These are phyloP conservation scores for Tolypocladium sp. DNA, from an alignment of 2,329 filamentous ascomycete species.

Conservation along the genomic window DNA sequence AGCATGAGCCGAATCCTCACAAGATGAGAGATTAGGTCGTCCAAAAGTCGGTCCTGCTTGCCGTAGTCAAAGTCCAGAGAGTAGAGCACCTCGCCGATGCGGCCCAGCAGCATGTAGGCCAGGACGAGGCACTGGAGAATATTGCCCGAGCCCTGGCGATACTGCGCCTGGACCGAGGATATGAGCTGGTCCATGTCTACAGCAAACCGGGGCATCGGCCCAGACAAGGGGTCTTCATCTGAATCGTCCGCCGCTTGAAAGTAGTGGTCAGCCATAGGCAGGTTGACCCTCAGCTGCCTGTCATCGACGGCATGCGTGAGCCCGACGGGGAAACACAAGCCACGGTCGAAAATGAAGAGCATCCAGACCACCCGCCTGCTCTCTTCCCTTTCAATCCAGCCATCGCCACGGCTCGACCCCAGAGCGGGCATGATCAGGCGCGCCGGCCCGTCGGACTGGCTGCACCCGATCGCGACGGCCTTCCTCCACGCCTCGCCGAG, in stretches of 20 bases:
- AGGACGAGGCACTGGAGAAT: slow-evolving; percentile 12
- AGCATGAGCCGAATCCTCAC: slow-evolving; percentile 12
- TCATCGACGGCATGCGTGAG: slow-evolving; percentile 14
- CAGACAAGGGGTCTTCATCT: not conserved
- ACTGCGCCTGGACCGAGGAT: slow-evolving; percentile 5
- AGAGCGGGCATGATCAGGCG: slow-evolving; percentile 4
- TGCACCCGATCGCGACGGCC: slow-evolving; percentile 11
- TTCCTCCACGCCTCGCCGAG: slow-evolving; percentile 15
- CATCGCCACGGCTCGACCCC: not conserved
- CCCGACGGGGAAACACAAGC: slow-evolving; percentile 14
- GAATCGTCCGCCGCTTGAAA: slow-evolving; percentile 6
- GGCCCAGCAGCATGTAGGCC: slow-evolving; percentile 11
- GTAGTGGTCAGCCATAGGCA: slow-evolving; percentile 11
- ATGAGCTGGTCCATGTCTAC: slow-evolving; percentile 10
- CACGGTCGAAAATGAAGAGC: slow-evolving; percentile 14
- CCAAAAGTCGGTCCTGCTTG: slow-evolving; percentile 2
- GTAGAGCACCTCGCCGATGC: slow-evolving; percentile 10
- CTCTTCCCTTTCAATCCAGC: slow-evolving; percentile 13
- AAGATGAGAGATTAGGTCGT: slow-evolving; percentile 7
- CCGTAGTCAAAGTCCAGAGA: slow-evolving; percentile 5
- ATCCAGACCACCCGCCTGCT: slow-evolving; percentile 11
- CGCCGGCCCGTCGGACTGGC: slow-evolving; percentile 3
- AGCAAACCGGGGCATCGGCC: slow-evolving; percentile 1
- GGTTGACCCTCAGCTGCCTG: slow-evolving; percentile 10
- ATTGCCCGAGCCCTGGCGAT: slow-evolving; percentile 3